phyloP scores from a whole-genome alignment of 805 yeast genomes.

The Lipomyces yamadae region DNA sequence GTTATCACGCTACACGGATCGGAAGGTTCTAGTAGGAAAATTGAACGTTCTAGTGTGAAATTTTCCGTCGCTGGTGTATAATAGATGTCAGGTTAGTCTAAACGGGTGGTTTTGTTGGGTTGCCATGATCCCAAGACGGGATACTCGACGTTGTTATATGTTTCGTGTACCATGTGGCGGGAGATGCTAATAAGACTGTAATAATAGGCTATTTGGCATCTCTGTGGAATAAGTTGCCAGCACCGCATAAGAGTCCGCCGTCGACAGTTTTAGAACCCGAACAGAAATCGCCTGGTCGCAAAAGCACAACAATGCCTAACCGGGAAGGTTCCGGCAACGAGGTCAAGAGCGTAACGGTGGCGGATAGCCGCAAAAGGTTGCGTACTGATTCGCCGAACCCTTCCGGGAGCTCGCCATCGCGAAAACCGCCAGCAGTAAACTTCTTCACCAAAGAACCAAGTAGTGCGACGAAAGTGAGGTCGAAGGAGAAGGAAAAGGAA shows the following conservation, averaged over 20 bases:
- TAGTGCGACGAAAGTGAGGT: not conserved
- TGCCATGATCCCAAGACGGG: too few species aligned
- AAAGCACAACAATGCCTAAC: not conserved
- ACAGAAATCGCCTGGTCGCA: not conserved
- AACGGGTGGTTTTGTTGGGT: too few species aligned
- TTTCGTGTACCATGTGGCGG: too few species aligned
- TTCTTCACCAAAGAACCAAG: not conserved
- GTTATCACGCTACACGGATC: not conserved
- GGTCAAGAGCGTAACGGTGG: not conserved
- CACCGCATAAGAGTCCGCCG: not conserved
- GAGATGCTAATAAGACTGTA: not conserved
- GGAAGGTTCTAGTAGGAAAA: not conserved
- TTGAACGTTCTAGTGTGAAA: not conserved
- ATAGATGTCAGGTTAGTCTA: conserved; percentile 1
- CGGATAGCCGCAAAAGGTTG: not conserved
- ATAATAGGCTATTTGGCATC: conserved; percentile 1
- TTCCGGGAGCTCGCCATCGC: not conserved
- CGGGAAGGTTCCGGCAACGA: not conserved
- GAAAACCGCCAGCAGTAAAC: not conserved
- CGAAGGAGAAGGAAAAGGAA: not conserved
- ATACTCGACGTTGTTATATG: too few species aligned
- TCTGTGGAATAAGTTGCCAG: not conserved
- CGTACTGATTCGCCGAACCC: not conserved
- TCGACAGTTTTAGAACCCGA: not conserved
- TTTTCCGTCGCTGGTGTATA: not conserved